Conservation (phyloP, 768 basidiomycete genomes). For the Lactarius sanguifluus region DNA sequence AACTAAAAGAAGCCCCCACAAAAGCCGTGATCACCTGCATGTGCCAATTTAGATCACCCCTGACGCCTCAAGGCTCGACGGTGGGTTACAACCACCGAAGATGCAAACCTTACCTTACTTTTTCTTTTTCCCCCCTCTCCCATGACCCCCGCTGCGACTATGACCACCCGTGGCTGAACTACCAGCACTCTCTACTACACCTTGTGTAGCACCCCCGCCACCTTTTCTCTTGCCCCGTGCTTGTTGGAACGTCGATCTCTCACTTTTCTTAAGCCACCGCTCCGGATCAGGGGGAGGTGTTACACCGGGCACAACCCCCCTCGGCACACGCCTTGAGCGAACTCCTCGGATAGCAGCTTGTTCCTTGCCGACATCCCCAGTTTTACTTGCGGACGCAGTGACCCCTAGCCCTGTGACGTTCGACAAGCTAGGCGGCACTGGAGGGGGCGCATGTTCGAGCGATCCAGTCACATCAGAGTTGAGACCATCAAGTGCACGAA, state of each 20-base stretch:
- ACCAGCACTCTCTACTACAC: slow-evolving; percentile 44
- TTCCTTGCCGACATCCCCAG: slow-evolving; percentile 38
- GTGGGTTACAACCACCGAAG: slow-evolving; percentile 14
- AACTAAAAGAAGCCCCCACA: slow-evolving; percentile 12
- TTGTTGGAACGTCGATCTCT: slow-evolving; percentile 57
- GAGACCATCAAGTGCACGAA: slow-evolving; percentile 60
- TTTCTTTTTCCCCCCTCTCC: slow-evolving; percentile 68
- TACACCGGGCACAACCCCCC: slow-evolving; percentile 73
- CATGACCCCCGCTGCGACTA: slow-evolving; percentile 40
- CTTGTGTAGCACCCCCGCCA: slow-evolving; percentile 70
- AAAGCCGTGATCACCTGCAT: slow-evolving; percentile 22
- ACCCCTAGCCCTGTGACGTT: slow-evolving; percentile 32
- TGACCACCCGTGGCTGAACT: slow-evolving; percentile 37
- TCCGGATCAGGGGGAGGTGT: slow-evolving; percentile 85
- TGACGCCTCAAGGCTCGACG: slow-evolving; percentile 24
- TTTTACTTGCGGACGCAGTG: slow-evolving; percentile 36
- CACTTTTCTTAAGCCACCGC: slow-evolving; percentile 86
- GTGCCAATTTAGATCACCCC: slow-evolving; percentile 27
- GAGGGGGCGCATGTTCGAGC: slow-evolving; percentile 64
- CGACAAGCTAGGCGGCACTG: slow-evolving; percentile 42
- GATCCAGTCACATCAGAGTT: slow-evolving; percentile 50
- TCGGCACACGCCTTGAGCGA: slow-evolving; percentile 66
- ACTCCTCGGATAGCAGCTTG: slow-evolving; percentile 43
- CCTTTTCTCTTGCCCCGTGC: slow-evolving; percentile 54
- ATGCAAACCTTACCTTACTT: slow-evolving; percentile 42